These are phyloP conservation scores for Globisporangium perplexum DNA, from an alignment of 352 stramenopile genomes.

Conservation along the genomic window DNA sequence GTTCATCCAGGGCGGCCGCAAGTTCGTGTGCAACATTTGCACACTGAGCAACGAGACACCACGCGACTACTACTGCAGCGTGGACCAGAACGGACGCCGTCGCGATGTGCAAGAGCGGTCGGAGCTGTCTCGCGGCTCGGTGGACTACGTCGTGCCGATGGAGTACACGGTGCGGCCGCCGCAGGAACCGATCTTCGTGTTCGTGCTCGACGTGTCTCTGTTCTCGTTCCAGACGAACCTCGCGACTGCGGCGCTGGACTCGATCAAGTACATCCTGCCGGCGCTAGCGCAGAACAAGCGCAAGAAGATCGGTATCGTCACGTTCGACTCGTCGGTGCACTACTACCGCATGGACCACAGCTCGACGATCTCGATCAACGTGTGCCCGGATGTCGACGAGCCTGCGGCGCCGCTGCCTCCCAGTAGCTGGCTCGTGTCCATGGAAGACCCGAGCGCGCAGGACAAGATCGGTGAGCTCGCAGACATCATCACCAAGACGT, in stretches of 20 bases:
- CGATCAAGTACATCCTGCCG: conserved; percentile 75
- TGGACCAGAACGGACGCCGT: conserved; percentile 81
- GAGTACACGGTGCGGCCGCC: conserved; percentile 81
- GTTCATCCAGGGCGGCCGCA: conserved; percentile 78
- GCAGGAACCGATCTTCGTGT: conserved; percentile 85
- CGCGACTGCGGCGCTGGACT: conserved; percentile 48
- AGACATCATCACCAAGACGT: conserved; percentile 64
- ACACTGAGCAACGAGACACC: conserved; percentile 78
- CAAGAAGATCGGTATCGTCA: conserved; percentile 88
- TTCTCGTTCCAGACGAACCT: conserved; percentile 79
- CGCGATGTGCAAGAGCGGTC: conserved; percentile 75
- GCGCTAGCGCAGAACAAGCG: conserved; percentile 73
- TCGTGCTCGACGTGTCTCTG: conserved; percentile 83
- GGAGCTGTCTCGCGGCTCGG: conserved; percentile 75
- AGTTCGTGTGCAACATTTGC: conserved; percentile 90
- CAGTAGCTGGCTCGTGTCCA: conserved; percentile 76
- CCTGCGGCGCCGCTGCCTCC: conserved; percentile 64
- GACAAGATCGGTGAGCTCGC: conserved; percentile 66
- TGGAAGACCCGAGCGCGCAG: conserved; percentile 64
- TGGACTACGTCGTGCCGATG: conserved; percentile 80
- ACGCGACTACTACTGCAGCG: conserved; percentile 83
- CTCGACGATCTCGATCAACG: conserved; percentile 63
- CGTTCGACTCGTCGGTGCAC: conserved; percentile 77
- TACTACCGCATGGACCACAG: conserved; percentile 82
- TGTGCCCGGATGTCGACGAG: conserved; percentile 80